These are phyloP conservation scores for Lithocarpus polystachyus DNA, from an alignment of 306 rosid species.

Conservation along the genomic window DNA sequence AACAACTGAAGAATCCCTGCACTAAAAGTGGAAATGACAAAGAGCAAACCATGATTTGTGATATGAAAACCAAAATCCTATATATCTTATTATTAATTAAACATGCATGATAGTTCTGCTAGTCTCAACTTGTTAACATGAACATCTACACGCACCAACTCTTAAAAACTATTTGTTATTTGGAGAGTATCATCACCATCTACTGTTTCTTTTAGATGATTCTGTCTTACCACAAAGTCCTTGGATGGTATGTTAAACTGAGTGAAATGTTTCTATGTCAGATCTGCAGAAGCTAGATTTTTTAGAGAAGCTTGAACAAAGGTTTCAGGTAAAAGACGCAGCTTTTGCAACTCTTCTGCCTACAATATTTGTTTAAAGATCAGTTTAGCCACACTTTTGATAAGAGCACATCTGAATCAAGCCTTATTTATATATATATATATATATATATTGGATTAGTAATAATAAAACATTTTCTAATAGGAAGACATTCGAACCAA, in stretches of 20 bases:
- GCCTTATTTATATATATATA: no score
- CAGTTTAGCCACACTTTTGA: neutral
- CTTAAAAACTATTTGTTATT: neutral
- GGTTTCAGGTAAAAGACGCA: slow-evolving; percentile 26
- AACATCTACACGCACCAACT: neutral
- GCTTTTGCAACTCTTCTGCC: neutral
- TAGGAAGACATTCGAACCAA: no score
- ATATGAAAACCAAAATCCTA: neutral
- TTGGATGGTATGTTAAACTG: slow-evolving; percentile 13
- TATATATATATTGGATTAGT: no score
- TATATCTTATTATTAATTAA: neutral
- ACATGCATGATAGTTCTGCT: neutral
- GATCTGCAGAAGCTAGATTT: slow-evolving; percentile 28
- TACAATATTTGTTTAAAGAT: neutral
- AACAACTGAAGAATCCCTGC: no score
- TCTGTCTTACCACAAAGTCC: neutral
- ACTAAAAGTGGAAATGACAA: no score
- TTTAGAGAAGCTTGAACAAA: slow-evolving; percentile 37
- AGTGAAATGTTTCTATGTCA: slow-evolving; percentile 31
- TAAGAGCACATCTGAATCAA: neutral
- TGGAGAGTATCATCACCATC: neutral
- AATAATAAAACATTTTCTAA: no score
- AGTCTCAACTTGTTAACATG: neutral
- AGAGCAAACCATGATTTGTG: no score
- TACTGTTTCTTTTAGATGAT: neutral